Conservation (phyloP, 2,329 filamentous ascomycete genomes). For the Boeremia lycopersici region DNA sequence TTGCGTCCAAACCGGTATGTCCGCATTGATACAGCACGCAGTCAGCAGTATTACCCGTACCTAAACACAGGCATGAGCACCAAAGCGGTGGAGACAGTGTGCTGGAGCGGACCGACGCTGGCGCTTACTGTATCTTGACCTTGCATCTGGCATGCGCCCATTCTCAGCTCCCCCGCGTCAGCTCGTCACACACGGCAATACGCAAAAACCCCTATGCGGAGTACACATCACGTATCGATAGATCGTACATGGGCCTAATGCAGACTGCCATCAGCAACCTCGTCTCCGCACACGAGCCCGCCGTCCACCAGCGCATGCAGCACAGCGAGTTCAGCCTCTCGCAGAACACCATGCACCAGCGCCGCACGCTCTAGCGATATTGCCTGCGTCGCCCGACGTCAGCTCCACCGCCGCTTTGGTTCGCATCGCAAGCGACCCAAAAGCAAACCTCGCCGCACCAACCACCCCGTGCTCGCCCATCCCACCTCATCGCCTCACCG, state of each 20-base stretch:
- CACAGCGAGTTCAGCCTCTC: no score
- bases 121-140: slow-evolving; percentile 9
- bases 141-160: neutral
- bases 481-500: no score
- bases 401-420: no score
- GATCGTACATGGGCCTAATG: slow-evolving; percentile 11
- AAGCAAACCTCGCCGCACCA: no score
- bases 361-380: no score
- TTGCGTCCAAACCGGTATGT: neutral
- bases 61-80: slow-evolving; percentile 5
- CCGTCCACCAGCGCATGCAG: no score
- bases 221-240: slow-evolving; percentile 9
- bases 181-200: slow-evolving; percentile 1
- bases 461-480: no score
- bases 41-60: slow-evolving; percentile 7
- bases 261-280: slow-evolving; percentile 1
- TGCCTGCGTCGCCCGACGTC: no score
- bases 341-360: no score
- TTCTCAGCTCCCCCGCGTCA: slow-evolving; percentile 12
- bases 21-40: neutral
- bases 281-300: no score
- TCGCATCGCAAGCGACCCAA: no score
- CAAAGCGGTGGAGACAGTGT: neutral
- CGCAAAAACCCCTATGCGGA: neutral
- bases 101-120: slow-evolving; percentile 15